Evolutionary conservation across 1,284 basidiomycete genomes (phyloP).

Genomic region (Abortiporus biennis): DNA sequence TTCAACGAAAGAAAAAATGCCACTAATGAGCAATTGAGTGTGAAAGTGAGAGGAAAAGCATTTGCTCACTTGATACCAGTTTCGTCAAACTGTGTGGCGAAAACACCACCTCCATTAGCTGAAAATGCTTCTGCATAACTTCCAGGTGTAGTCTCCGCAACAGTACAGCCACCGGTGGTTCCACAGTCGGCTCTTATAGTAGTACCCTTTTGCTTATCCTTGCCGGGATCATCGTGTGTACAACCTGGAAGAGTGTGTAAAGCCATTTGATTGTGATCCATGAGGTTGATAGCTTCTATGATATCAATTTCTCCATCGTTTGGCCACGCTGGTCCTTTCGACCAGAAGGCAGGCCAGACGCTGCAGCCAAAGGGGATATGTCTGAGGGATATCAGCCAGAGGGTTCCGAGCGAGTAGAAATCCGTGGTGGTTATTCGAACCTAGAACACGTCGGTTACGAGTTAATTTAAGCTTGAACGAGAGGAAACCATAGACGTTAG

Average conservation of each 20-base stretch:
- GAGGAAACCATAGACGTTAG: too few species aligned
- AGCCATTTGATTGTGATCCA: conserved; percentile 51
- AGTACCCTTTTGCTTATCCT: conserved; percentile 25
- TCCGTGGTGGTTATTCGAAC: conserved; percentile 49
- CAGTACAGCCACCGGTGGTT: conserved; percentile 53
- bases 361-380: conserved; percentile 59
- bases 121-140: conserved; percentile 59
- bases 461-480: not conserved
- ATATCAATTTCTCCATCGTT: conserved; percentile 45
- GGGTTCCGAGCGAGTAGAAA: conserved; percentile 39
- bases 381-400: conserved; percentile 42
- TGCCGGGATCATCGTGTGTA: too few species aligned
- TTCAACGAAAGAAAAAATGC: conserved; percentile 14
- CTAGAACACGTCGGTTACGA: conserved; percentile 19
- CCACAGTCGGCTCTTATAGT: conserved; percentile 39
- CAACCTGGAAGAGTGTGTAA: conserved; percentile 42
- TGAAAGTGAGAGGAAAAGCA: not conserved
- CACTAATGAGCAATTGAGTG: conserved; percentile 5
- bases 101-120: conserved; percentile 66
- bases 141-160: conserved; percentile 48
- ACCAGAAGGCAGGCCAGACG: conserved; percentile 44
- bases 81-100: conserved; percentile 61
- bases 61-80: conserved; percentile 51
- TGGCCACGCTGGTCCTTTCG: conserved; percentile 39
- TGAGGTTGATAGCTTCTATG: conserved; percentile 40